Evolutionary conservation across 2,329 filamentous ascomycete species (phyloP).

Genomic region (Aotearoamyces nothofagi): DNA sequence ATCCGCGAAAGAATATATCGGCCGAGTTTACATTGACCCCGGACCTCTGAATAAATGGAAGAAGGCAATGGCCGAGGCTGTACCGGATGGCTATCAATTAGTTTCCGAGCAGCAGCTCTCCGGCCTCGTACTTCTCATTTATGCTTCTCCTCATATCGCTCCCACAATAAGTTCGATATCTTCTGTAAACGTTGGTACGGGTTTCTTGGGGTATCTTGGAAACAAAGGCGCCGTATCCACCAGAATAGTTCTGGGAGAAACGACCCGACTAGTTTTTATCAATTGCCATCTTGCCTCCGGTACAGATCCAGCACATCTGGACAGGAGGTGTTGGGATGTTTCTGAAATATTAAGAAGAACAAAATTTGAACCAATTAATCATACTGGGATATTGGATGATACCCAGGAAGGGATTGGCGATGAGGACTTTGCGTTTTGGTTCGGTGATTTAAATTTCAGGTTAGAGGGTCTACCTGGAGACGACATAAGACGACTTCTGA

Average conservation of each 20-base stretch:
- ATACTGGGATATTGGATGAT: conserved; percentile 49
- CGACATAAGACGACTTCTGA: conserved; percentile 73
- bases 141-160: conserved; percentile 64
- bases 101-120: conserved; percentile 75
- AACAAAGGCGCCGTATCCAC: conserved; percentile 87
- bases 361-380: conserved; percentile 59
- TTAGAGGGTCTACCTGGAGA: conserved; percentile 78
- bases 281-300: conserved; percentile 89
- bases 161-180: conserved; percentile 68
- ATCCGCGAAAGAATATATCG: conserved; percentile 63
- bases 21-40: conserved; percentile 55
- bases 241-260: conserved; percentile 74
- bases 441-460: conserved; percentile 91
- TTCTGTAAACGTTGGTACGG: conserved; percentile 73
- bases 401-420: conserved; percentile 61
- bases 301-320: conserved; percentile 58
- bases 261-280: conserved; percentile 76
- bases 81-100: conserved; percentile 64
- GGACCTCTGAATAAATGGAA: conserved; percentile 67
- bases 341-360: conserved; percentile 62
- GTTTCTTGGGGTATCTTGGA: conserved; percentile 81
- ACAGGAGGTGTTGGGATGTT: conserved; percentile 82
- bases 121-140: conserved; percentile 71
- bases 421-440: conserved; percentile 91
- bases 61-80: conserved; percentile 51